These are phyloP conservation scores for Colletotrichum theobromicola DNA, from an alignment of 2,329 filamentous ascomycete species.

Conservation along the genomic window DNA sequence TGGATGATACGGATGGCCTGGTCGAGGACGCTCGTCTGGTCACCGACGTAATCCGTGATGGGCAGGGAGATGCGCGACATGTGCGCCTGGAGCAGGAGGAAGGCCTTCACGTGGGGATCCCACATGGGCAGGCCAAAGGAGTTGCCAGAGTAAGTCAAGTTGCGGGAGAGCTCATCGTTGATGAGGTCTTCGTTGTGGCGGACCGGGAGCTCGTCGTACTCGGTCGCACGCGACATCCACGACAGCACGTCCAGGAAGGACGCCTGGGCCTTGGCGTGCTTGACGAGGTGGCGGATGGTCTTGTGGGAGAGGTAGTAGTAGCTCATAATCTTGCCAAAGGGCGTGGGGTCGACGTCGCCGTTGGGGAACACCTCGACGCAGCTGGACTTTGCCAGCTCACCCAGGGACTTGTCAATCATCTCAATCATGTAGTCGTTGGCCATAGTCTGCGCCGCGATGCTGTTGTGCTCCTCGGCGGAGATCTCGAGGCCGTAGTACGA, in stretches of 20 bases:
- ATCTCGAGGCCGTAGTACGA: constrained; percentile 98
- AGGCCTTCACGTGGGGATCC: constrained; percentile 98
- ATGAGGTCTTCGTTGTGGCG: constrained; percentile 98
- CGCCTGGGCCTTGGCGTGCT: constrained; percentile 75
- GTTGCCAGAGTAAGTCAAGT: constrained; percentile 69
- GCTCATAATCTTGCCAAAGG: constrained; percentile 97
- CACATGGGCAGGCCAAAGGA: constrained; percentile 85
- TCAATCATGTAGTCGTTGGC: constrained; percentile 96
- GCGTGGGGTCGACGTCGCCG: constrained; percentile 87
- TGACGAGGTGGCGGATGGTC: constrained; percentile 85
- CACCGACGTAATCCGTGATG: constrained; percentile 96
- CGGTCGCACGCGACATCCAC: constrained; percentile 92
- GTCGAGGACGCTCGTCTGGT: constrained; percentile 88
- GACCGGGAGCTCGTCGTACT: constrained; percentile 97
- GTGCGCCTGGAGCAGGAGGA: constrained; percentile 91
- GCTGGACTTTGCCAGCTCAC: constrained; percentile 80
- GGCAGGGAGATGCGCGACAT: constrained; percentile 93
- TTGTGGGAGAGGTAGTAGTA: constrained; percentile 98
- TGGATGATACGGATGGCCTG: constrained; percentile 97
- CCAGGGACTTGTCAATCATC: constrained; percentile 86
- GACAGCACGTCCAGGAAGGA: constrained; percentile 82
- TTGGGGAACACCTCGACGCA: constrained; percentile 86
- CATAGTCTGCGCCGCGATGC: constrained; percentile 79
- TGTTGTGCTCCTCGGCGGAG: constrained; percentile 89
- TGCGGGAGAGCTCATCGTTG: constrained; percentile 86